A percentile compares a stretch with the other conserved stretches of the same genome.
These are phyloP conservation scores for Metarhizium brunneum DNA, from an alignment of 2,329 filamentous ascomycete genomes.

Conservation along the genomic window DNA sequence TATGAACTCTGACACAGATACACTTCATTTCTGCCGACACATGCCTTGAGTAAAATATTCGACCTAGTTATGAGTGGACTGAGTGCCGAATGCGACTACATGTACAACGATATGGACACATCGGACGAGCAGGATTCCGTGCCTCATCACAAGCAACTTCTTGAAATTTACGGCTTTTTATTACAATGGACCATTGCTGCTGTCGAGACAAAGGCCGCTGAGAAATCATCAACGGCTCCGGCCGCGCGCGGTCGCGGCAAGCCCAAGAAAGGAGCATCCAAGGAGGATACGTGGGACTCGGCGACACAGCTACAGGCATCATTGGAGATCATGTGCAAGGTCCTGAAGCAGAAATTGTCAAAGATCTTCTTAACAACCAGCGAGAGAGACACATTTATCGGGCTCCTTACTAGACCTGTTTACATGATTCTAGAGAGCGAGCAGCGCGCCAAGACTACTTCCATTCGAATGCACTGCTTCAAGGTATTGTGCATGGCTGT, in stretches of 20 bases:
- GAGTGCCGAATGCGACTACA: slow-evolving; percentile 74
- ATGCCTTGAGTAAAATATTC: slow-evolving; percentile 84
- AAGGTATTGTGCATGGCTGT: slow-evolving; percentile 94
- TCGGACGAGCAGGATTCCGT: slow-evolving; percentile 80
- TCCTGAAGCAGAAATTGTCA: slow-evolving; percentile 82
- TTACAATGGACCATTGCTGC: slow-evolving; percentile 91
- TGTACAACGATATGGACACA: slow-evolving; percentile 77
- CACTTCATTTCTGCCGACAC: slow-evolving; percentile 66
- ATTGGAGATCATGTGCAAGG: slow-evolving; percentile 91
- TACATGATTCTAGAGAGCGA: slow-evolving; percentile 95
- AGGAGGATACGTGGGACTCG: slow-evolving; percentile 81
- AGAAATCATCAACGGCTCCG: slow-evolving; percentile 66
- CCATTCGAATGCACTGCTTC: slow-evolving; percentile 93
- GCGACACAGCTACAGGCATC: slow-evolving; percentile 78
- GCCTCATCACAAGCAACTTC: slow-evolving; percentile 77
- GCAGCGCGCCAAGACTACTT: slow-evolving; percentile 76
- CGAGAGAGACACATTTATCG: slow-evolving; percentile 90
- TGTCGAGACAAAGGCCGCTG: slow-evolving; percentile 88
- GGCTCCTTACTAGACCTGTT: slow-evolving; percentile 81
- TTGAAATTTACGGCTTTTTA: slow-evolving; percentile 91
- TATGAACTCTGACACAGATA: slow-evolving; percentile 64
- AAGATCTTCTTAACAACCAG: slow-evolving; percentile 95
- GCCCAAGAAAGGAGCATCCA: slow-evolving; percentile 68
- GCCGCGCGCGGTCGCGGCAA: slow-evolving; percentile 65
- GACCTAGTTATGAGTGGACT: slow-evolving; percentile 82